Percentiles rank a stretch among this genome's conserved stretches.
Conservation (phyloP, 1,284 basidiomycete species). For the Cryptococcus sp. region DNA sequence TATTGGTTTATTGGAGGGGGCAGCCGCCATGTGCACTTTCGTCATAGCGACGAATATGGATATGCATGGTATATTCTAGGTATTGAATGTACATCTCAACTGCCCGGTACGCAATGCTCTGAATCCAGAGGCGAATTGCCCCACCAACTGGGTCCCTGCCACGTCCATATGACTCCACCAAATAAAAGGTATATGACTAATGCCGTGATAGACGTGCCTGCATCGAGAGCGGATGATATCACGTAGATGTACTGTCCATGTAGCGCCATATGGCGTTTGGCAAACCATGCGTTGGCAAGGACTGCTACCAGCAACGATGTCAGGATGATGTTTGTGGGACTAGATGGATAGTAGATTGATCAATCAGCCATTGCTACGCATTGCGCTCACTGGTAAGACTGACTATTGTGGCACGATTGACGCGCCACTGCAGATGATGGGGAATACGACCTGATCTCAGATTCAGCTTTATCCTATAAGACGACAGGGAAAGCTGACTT, state of each 20-base stretch:
- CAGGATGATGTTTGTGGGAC: slow-evolving; percentile 58
- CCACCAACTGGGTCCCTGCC: slow-evolving; percentile 49
- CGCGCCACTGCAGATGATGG: slow-evolving; percentile 56
- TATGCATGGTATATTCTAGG: no score
- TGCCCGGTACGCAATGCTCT: slow-evolving; percentile 51
- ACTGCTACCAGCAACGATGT: slow-evolving; percentile 53
- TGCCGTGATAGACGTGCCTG: slow-evolving; percentile 55
- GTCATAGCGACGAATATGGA: no score
- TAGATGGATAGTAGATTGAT: slow-evolving; percentile 20
- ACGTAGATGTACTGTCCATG: slow-evolving; percentile 50
- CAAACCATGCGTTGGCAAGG: slow-evolving; percentile 50
- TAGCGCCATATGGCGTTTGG: slow-evolving; percentile 38
- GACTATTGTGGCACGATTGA: slow-evolving; percentile 52
- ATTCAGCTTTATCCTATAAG: slow-evolving; percentile 8
- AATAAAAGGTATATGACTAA: slow-evolving; percentile 55
- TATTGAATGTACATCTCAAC: slow-evolving; percentile 5
- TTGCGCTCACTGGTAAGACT: not conserved
- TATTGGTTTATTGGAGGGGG: no score
- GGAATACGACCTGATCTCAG: slow-evolving; percentile 51
- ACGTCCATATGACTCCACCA: slow-evolving; percentile 35
- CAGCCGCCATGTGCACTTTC: no score
- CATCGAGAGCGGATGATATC: slow-evolving; percentile 55
- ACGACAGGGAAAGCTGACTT: slow-evolving; percentile 24
- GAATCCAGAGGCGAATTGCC: slow-evolving; percentile 48
- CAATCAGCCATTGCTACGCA: no score